phyloP scores from a whole-genome alignment of 169 alveolate genomes.

The Theileria parva region DNA sequence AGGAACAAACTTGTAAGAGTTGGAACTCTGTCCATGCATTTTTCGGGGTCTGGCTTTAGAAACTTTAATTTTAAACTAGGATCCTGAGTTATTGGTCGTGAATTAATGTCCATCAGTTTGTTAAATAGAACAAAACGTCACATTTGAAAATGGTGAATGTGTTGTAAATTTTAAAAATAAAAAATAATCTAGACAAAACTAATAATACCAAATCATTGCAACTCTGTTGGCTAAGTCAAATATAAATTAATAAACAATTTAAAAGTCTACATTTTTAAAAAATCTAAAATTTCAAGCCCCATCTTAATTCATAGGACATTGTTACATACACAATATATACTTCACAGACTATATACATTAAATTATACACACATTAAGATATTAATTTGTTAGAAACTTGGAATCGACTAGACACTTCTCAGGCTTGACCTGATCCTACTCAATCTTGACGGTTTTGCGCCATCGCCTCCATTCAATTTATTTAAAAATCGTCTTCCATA shows the following conservation, averaged over 20 bases:
- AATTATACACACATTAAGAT: neutral
- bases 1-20: conserved; percentile 18
- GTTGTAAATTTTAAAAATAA: neutral
- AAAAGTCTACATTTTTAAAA: neutral
- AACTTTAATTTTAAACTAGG: conserved; percentile 1
- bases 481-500: neutral
- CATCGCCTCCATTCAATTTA: neutral
- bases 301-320: neutral
- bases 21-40: conserved; percentile 31
- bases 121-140: neutral
- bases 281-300: neutral
- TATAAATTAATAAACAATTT: neutral
- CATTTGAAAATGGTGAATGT: neutral
- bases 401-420: neutral
- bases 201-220: neutral
- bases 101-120: neutral
- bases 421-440: neutral
- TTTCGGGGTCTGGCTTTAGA: conserved; percentile 31
- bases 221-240: neutral
- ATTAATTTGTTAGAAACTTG: neutral
- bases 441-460: neutral
- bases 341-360: neutral
- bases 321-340: neutral
- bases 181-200: neutral
- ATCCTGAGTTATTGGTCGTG: neutral